Evolutionary conservation across 2,329 filamentous ascomycete species (phyloP).

Genomic region (Moelleriella libera): DNA sequence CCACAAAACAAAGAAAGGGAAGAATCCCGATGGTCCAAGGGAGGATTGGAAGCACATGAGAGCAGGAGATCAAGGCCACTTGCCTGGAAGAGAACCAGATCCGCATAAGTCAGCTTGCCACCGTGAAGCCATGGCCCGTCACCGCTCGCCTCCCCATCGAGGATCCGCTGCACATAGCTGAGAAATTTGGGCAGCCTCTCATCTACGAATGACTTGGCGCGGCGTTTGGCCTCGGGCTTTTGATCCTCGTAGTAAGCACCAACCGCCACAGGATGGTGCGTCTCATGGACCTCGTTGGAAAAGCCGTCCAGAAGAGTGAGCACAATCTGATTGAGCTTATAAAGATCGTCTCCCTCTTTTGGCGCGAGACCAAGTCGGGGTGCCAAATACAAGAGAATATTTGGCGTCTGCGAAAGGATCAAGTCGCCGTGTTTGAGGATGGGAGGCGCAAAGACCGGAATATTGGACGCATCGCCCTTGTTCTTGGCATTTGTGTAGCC

Average conservation of each 20-base stretch:
- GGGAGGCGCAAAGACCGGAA: constrained; percentile 53
- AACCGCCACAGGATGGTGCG: constrained; percentile 55
- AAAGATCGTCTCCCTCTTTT: constrained; percentile 27
- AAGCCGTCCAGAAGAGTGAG: constrained; percentile 60
- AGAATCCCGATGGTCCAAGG: background rate
- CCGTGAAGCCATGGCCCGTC: constrained; percentile 54
- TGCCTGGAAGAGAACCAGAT: constrained; percentile 61
- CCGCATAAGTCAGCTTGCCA: constrained; percentile 52
- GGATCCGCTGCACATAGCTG: constrained; percentile 52
- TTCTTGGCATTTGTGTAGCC: constrained; percentile 29
- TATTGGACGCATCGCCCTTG: constrained; percentile 39
- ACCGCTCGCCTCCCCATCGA: constrained; percentile 39
- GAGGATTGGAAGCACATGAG: too few relatives aligned
- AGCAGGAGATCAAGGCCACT: constrained; percentile 4
- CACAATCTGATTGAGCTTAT: constrained; percentile 46
- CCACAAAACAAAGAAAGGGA: background rate
- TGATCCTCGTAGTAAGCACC: constrained; percentile 60
- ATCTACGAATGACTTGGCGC: constrained; percentile 41
- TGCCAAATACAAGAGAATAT: constrained; percentile 59
- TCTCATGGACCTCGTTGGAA: constrained; percentile 59
- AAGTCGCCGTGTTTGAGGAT: constrained; percentile 49
- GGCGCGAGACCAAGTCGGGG: constrained; percentile 41
- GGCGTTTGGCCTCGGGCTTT: constrained; percentile 48
- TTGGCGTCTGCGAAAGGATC: constrained; percentile 54
- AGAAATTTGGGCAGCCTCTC: constrained; percentile 59